Evolutionary conservation across 257 asterid species (phyloP), one percentile per base, ranked within the genome.

Genomic region (Salvia splendens): DNA sequence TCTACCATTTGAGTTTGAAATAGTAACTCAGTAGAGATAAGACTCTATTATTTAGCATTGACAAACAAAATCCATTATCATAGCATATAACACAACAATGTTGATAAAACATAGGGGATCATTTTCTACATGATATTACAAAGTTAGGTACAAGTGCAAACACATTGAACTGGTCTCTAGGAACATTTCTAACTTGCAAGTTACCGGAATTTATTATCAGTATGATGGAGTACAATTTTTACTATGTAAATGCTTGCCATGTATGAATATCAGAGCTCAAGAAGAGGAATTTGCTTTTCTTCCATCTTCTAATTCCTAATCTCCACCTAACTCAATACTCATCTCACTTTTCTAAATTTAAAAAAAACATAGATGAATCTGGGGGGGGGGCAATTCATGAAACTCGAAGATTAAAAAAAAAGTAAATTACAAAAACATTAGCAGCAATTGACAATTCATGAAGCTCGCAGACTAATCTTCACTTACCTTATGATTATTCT

Each of bases 21-120:
- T 20, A 61, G 54, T 5, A n/a, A 28, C n/a, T 8, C 28, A 61
- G 28, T 33, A 61, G 56, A 40, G 5, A 32, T 50, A 43, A 61
- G 55, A 71, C 12, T 42, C 63, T n/a, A 15, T 30, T 30, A 51
- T 36, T 20, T 38, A 48, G 63, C n/a, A 55, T 24, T 17, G 50
- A 16, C 50, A 51, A 48, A 48, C 33, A 47, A 70, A 50, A 55
- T 4, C 15, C 5, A 28, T 12, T 30, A 12, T 16, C 4, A 17
- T 24, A 24, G 2, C 30, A 24, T 24, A 24, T 24, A 24, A 24
- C 30, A 24, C 2, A 0, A 24, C 30, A 24, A 2, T 24, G 30
- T 24, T 24, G 30, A 33, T 3, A 6, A 33, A 33, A 28, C 3
- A 50, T 54, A 8, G 28, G 5, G 35, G 36, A 53, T 38, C 38